Base-by-base conservation (phyloP, 1,284 basidiomycete genomes). In the Irpex lacteus region DNA sequence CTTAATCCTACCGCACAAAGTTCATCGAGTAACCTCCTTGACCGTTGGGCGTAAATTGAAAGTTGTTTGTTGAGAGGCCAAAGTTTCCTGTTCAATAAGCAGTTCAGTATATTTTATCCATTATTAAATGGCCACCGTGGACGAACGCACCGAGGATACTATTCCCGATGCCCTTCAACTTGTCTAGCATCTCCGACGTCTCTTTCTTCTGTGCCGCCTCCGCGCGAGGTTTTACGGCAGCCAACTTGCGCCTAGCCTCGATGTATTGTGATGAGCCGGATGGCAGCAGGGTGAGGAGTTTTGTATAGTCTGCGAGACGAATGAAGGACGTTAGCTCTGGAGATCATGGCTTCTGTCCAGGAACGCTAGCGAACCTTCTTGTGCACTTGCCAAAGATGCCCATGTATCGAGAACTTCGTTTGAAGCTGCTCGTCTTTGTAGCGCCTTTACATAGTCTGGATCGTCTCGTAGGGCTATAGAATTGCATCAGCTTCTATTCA, bases 21-120 rank as follows among this genome's bases (percentile, higher is more conserved):
- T 95, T 92, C 84, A 98, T 87, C 1, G 91, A 93, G 79, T 98
- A 98, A 0, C 96, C 95, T 34, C 97, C 97, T 69, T 96, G 90
- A 18, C 92, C 92, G 68, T 95, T 95, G 21, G 92, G 92, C 65
- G 90, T 89, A 70, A 99, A 94, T 77, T 98, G 91, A 84, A 99
- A 99, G 78, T 95, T 96, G 72, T 96, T 88, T 0, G 94, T 96
- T 26, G 91, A 95, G 66, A 96, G 75, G 13, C 94, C 95, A 73
- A 96, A 96, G 66, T 89, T 89, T 2, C 91, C 92, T 94, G 66
- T 26, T 2, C 32, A 18, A 18, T 56, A 44, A 37, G 26, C 37
- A 15, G 38, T 19, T 26, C 26, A 26, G 3, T 26, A 26, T 36
- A 37, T 15, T 15, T 57, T 36, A 36, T 36, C 54, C 49, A 37